phyloP scores from a whole-genome alignment of 495 filamentous ascomycete genomes.

The Penicillium samsonianum region DNA sequence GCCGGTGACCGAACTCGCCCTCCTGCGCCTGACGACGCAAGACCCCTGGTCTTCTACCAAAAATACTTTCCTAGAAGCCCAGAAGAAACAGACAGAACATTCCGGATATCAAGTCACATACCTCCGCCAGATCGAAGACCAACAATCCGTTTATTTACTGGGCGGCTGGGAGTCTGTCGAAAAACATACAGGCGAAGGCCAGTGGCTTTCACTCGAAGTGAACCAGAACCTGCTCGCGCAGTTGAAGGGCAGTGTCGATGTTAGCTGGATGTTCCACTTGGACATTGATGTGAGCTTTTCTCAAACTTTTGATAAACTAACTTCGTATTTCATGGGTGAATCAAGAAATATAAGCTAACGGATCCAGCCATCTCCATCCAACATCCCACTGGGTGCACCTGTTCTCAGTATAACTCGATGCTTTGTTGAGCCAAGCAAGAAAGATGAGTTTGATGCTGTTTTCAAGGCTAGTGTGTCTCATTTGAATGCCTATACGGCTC shows the following conservation, averaged over 20 bases:
- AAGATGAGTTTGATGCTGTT: slow-evolving; percentile 37
- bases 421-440: slow-evolving; percentile 43
- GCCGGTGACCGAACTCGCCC: slow-evolving; percentile 56
- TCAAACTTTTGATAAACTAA: not conserved
- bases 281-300: slow-evolving; percentile 27
- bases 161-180: slow-evolving; percentile 53
- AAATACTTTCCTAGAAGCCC: slow-evolving; percentile 25
- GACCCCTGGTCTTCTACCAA: slow-evolving; percentile 16
- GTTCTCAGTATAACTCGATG: slow-evolving; percentile 46
- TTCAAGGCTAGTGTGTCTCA: slow-evolving; percentile 33
- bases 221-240: slow-evolving; percentile 44
- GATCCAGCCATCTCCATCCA: slow-evolving; percentile 11
- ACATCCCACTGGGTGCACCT: slow-evolving; percentile 40
- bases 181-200: slow-evolving; percentile 36
- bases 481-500: slow-evolving; percentile 35
- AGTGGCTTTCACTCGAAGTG: slow-evolving; percentile 43
- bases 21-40: slow-evolving; percentile 37
- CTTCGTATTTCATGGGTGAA: not conserved
- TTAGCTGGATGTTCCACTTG: slow-evolving; percentile 43
- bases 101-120: slow-evolving; percentile 33
- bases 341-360: not conserved
- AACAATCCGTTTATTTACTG: slow-evolving; percentile 45
- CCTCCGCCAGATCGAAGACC: slow-evolving; percentile 51
- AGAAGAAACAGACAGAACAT: slow-evolving; percentile 41
- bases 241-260: slow-evolving; percentile 43